Evolutionary conservation across 768 basidiomycete genomes (phyloP), one percentile per base, ranked within the genome.

Genomic region (Russula compacta): DNA sequence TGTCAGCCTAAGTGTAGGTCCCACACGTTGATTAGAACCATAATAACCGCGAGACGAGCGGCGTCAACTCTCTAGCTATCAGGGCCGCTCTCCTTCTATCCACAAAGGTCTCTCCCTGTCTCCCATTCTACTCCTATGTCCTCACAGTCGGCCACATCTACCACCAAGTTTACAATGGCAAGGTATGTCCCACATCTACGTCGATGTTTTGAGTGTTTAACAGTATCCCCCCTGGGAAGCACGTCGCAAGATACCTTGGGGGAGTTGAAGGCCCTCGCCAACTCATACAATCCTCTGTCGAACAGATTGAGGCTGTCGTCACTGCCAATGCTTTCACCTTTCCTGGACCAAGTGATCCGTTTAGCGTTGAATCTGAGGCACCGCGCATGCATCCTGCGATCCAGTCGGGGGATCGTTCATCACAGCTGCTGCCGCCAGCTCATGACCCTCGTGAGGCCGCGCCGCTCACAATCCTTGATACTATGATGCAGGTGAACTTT

Each of bases 211-310:
- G 17, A 32, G 38, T 33, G 6, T 40, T 4, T 40, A 9, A 53
- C 24, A n/a, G 38, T 17, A 1, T 7, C 33, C 24, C 15, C 32
- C 40, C 6, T 29, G 2, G 24, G 33, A 35, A 57, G 56, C 21
- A 15, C 21, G 14, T 12, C 48, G 8, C 38, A 39, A 43, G 39
- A 58, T 21, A 7, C 36, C 12, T 24, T 58, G 57, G 32, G 24
- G 2, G 60, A 61, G 21, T 52, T 61, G 29, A 61, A 61, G 33
- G 53, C 53, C 33, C 60, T 61, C 40, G 36, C 32, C 6, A 50
- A 49, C 39, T 61, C n/a, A 61, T 61, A 32, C 53, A 61, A 21
- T 48, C 53, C 0, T 61, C 60, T 1, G 21, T 61, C 17, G 24
- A 61, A 39, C 46, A 56, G 21, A 47, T 56, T 1, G 56, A 56